These are phyloP conservation scores for Byssoonygena ceratinophila DNA, from an alignment of 2,329 filamentous ascomycete genomes.

Conservation along the genomic window DNA sequence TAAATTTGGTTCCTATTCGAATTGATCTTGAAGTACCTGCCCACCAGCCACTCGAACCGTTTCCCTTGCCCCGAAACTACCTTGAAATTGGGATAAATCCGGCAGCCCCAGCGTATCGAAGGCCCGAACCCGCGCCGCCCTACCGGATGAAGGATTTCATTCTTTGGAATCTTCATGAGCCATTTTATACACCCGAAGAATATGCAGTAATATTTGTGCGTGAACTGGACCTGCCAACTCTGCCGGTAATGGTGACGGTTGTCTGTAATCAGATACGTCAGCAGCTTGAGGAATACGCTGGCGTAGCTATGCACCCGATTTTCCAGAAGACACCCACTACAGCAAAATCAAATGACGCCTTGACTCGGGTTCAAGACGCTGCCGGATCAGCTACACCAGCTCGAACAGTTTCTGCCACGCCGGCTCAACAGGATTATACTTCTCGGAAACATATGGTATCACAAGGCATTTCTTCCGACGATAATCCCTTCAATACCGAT, in stretches of 20 bases:
- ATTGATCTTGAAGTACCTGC: constrained; percentile 88
- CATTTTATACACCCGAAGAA: constrained; percentile 84
- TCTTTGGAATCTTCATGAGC: constrained; percentile 94
- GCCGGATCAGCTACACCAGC: constrained; percentile 22
- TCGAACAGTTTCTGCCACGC: constrained; percentile 17
- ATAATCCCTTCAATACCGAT: constrained; percentile 74
- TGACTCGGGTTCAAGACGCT: background rate
- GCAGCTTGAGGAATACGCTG: constrained; percentile 91
- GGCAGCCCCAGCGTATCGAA: constrained; percentile 64
- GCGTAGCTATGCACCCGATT: constrained; percentile 82
- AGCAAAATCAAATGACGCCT: constrained; percentile 34
- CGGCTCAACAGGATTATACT: constrained; percentile 18
- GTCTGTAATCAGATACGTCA: constrained; percentile 92
- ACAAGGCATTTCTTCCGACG: constrained; percentile 45
- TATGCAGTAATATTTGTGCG: constrained; percentile 87
- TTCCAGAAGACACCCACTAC: constrained; percentile 53
- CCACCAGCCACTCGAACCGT: constrained; percentile 43
- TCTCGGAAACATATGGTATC: constrained; percentile 19
- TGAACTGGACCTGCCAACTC: constrained; percentile 80
- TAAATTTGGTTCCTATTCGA: constrained; percentile 87
- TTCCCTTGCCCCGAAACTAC: constrained; percentile 35
- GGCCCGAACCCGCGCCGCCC: constrained; percentile 66
- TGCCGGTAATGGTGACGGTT: constrained; percentile 57
- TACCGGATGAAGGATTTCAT: constrained; percentile 93
- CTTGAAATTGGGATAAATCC: constrained; percentile 46